phyloP scores from a whole-genome alignment of 140 eudicot genomes.

The Senecio squalidus region DNA sequence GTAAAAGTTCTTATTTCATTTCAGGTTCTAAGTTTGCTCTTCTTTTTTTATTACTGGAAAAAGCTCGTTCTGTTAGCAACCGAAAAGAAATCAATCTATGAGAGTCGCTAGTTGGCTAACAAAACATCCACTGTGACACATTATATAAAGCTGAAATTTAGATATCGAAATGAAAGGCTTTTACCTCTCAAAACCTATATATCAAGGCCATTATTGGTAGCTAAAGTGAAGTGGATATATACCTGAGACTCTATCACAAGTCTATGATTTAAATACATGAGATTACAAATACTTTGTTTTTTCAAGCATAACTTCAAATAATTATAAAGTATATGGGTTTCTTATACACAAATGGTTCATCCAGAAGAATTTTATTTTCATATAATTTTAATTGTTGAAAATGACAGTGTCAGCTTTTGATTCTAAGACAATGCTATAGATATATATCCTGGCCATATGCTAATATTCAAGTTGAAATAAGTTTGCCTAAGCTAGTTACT shows the following conservation, averaged over 20 bases:
- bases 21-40: not conserved
- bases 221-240: no score
- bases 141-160: not conserved
- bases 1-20: not conserved
- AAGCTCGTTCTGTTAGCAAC: slow-evolving; percentile 3
- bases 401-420: no score
- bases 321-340: not conserved
- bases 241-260: no score
- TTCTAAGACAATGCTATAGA: no score
- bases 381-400: slow-evolving; percentile 2
- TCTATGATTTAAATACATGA: no score
- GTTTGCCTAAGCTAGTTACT: slow-evolving; percentile 1
- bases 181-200: no score
- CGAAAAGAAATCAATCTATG: not conserved
- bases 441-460: no score
- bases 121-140: no score
- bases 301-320: not conserved
- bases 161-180: not conserved
- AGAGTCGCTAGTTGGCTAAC: not conserved
- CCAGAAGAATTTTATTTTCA: slow-evolving; percentile 11
- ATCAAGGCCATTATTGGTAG: no score
- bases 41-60: not conserved
- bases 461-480: not conserved
- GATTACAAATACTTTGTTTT: not conserved
- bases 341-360: not conserved